These are phyloP conservation scores for Pleurotus tuber-regium DNA, from an alignment of 768 basidiomycete genomes.

Conservation along the genomic window DNA sequence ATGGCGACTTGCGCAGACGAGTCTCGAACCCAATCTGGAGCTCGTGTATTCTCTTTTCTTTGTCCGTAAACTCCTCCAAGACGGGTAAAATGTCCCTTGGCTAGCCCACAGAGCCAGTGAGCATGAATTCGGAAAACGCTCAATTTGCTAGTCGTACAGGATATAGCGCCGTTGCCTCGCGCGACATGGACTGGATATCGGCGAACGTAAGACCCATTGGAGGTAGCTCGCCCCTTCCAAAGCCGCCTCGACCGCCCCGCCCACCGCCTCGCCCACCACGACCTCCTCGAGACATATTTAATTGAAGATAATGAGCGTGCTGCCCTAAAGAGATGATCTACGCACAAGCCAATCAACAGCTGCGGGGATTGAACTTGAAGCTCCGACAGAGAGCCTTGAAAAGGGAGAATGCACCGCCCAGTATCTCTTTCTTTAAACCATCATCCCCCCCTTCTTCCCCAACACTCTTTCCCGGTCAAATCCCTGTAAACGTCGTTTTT, in stretches of 20 bases:
- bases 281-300: conserved; percentile 18
- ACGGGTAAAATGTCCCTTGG: conserved; percentile 61
- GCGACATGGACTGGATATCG: conserved; percentile 73
- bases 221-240: conserved; percentile 52
- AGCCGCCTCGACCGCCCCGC: conserved; percentile 59
- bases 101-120: conserved; percentile 36
- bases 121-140: conserved; percentile 19
- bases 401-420: conserved; percentile 20
- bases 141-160: conserved; percentile 55
- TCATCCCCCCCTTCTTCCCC: conserved; percentile 16
- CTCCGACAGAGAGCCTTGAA: conserved; percentile 5
- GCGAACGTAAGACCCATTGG: conserved; percentile 82
- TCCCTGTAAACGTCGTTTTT: conserved; percentile 7
- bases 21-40: conserved; percentile 65
- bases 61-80: conserved; percentile 59
- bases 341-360: conserved; percentile 12
- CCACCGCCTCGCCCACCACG: conserved; percentile 37
- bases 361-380: conserved; percentile 2
- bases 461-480: conserved; percentile 13
- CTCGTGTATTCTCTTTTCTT: conserved; percentile 64
- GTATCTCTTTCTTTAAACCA: conserved; percentile 11
- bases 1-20: conserved; percentile 66
- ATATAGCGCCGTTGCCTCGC: conserved; percentile 77
- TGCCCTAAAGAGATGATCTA: neutral
- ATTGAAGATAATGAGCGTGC: neutral